Evolutionary conservation across 2,329 filamentous ascomycete species (phyloP).

Genomic region (Monosporascus sp.): DNA sequence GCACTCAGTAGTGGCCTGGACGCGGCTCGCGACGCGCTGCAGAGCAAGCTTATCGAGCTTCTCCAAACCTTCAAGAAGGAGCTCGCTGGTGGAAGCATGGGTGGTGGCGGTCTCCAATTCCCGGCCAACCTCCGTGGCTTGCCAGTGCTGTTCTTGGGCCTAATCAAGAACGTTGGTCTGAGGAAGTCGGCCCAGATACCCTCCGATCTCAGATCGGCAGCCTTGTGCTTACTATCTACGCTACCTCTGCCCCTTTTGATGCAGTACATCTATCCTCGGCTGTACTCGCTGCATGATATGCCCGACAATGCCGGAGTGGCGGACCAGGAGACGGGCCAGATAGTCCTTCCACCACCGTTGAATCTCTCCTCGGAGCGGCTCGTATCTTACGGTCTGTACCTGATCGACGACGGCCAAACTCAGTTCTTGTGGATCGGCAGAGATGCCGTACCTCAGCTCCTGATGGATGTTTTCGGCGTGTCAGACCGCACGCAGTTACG

Average conservation of each 20-base stretch:
- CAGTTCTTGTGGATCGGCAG: slow-evolving; percentile 97
- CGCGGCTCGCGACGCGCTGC: slow-evolving; percentile 81
- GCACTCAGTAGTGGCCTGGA: slow-evolving; percentile 82
- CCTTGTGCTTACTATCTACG: slow-evolving; percentile 89
- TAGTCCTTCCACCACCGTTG: slow-evolving; percentile 74
- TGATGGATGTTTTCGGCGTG: slow-evolving; percentile 85
- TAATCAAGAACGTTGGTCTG: slow-evolving; percentile 95
- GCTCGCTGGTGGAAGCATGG: slow-evolving; percentile 90
- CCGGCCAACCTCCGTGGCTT: slow-evolving; percentile 86
- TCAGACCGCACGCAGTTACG: slow-evolving; percentile 78
- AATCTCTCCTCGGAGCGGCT: slow-evolving; percentile 88
- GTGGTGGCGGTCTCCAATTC: slow-evolving; percentile 83
- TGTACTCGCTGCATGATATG: slow-evolving; percentile 94
- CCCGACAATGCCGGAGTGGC: slow-evolving; percentile 85
- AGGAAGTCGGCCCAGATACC: slow-evolving; percentile 91
- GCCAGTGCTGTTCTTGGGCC: slow-evolving; percentile 82
- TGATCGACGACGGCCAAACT: slow-evolving; percentile 95
- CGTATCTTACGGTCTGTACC: slow-evolving; percentile 84
- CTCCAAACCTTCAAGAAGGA: slow-evolving; percentile 96
- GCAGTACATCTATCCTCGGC: slow-evolving; percentile 82
- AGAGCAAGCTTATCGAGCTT: slow-evolving; percentile 87
- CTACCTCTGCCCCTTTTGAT: slow-evolving; percentile 84
- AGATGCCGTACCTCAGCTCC: slow-evolving; percentile 83
- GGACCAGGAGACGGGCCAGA: slow-evolving; percentile 81
- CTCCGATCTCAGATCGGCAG: slow-evolving; percentile 87